Evolutionary conservation across 2,329 filamentous ascomycete genomes (phyloP).

Genomic region (Aspergillus arachidicola): DNA sequence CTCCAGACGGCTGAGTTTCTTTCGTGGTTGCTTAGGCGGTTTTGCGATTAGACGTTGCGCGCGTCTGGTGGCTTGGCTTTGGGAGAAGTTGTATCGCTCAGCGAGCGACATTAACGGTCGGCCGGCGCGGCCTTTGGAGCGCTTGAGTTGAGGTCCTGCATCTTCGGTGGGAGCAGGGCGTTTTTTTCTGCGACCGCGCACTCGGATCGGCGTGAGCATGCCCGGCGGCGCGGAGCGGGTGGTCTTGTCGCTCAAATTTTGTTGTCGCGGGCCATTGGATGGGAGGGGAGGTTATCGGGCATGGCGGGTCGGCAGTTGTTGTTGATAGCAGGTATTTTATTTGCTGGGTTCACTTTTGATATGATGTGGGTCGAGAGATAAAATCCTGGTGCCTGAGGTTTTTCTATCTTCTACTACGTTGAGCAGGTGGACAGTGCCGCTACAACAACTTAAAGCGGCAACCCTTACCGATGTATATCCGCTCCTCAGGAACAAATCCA

Average conservation of each 20-base stretch:
- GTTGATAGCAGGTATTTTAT: not conserved
- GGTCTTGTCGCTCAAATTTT: not conserved
- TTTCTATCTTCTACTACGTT: not conserved
- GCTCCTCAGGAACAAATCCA: not conserved
- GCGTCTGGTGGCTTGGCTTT: conserved; percentile 16
- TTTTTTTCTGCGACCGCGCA: conserved; percentile 33
- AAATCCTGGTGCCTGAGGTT: not conserved
- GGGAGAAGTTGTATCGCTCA: conserved; percentile 12
- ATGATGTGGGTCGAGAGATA: not conserved
- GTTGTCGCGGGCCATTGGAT: not conserved
- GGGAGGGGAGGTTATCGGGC: not conserved
- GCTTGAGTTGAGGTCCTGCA: conserved; percentile 12
- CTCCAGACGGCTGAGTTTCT: conserved; percentile 43
- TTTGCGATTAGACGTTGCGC: conserved; percentile 16
- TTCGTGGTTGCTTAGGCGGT: conserved; percentile 9
- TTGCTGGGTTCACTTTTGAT: not conserved
- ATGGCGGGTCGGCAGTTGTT: not conserved
- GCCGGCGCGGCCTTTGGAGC: conserved; percentile 13
- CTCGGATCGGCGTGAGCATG: conserved; percentile 34
- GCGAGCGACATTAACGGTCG: conserved; percentile 18
- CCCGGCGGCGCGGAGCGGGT: conserved; percentile 4
- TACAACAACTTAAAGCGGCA: not conserved
- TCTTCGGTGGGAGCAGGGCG: not conserved
- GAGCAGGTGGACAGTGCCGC: no score
- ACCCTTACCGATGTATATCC: no score